These are phyloP conservation scores for Hypseocharis bilobata DNA, from an alignment of 441 rosid species.

Conservation along the genomic window DNA sequence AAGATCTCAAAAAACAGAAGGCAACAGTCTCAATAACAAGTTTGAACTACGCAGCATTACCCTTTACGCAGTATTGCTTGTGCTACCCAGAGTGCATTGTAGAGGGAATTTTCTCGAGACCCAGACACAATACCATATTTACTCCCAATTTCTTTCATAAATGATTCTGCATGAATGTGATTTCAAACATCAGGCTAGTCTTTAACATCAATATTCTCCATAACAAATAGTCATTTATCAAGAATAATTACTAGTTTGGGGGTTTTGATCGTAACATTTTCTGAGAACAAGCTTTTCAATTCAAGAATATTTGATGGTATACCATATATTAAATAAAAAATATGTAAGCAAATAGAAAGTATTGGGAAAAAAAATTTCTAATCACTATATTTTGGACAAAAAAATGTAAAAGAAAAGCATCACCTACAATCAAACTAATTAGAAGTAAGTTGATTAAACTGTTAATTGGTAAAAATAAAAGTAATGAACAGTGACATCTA, in stretches of 20 bases:
- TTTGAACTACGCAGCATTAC: conserved; percentile 30
- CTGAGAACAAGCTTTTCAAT: too few relatives aligned
- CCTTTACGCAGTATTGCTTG: conserved; percentile 93
- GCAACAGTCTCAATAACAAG: background rate
- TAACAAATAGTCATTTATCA: background rate
- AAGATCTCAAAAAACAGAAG: conserved; percentile 8
- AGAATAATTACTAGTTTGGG: background rate
- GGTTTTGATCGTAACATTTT: background rate
- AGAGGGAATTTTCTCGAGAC: conserved; percentile 80
- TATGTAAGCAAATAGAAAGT: background rate
- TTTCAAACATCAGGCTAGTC: conserved; percentile 11
- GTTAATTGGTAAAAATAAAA: background rate
- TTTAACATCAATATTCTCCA: background rate
- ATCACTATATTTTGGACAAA: background rate
- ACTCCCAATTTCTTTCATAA: conserved; percentile 67
- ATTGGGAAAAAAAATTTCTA: background rate
- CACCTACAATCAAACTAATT: background rate
- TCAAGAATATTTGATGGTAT: too few relatives aligned
- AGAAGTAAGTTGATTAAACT: background rate
- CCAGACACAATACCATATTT: conserved; percentile 70
- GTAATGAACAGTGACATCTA: background rate
- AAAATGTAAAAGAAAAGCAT: background rate
- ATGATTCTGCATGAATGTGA: conserved; percentile 49
- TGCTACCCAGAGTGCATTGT: conserved; percentile 88
- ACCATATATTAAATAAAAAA: background rate